Conservation (phyloP, 228 moss, liverwort and hornwort genomes). For the Sphagnum fallax region DNA sequence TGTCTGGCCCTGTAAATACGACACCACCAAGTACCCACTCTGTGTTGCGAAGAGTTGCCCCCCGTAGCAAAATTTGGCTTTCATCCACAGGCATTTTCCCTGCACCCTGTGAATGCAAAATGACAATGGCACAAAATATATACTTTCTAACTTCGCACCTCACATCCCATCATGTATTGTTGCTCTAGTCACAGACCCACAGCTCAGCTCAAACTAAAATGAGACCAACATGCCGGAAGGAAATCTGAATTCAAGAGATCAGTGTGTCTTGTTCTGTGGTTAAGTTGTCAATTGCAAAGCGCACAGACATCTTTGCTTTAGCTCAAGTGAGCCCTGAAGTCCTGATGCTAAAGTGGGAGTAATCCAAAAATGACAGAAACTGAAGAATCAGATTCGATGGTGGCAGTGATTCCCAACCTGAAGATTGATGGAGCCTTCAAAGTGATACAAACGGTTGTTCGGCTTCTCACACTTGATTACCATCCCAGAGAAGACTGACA, state of each 20-base stretch:
- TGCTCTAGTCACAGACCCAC: neutral
- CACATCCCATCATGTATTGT: neutral
- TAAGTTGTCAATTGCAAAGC: too few species aligned
- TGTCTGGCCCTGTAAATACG: conserved; percentile 78
- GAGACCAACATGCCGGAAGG: neutral
- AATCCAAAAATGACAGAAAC: neutral
- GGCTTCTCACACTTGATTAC: conserved; percentile 83
- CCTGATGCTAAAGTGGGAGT: too few species aligned
- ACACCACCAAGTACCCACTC: conserved; percentile 90
- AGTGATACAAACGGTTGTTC: conserved; percentile 74
- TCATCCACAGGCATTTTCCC: conserved; percentile 65
- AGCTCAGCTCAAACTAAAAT: neutral
- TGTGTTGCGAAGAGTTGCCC: conserved; percentile 75
- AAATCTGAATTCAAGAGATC: too few species aligned
- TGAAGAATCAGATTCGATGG: neutral
- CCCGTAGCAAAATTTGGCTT: conserved; percentile 66
- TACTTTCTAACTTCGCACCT: neutral
- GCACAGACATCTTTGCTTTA: neutral
- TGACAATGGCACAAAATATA: neutral
- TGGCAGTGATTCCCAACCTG: conserved; percentile 36
- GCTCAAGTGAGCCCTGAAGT: neutral
- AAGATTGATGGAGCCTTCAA: conserved; percentile 78
- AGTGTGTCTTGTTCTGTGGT: too few species aligned
- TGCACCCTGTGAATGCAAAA: conserved; percentile 42
- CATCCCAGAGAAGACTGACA: conserved; percentile 73